Evolutionary conservation across 2,329 filamentous ascomycete species (phyloP).

Genomic region (Lojkania enalia): DNA sequence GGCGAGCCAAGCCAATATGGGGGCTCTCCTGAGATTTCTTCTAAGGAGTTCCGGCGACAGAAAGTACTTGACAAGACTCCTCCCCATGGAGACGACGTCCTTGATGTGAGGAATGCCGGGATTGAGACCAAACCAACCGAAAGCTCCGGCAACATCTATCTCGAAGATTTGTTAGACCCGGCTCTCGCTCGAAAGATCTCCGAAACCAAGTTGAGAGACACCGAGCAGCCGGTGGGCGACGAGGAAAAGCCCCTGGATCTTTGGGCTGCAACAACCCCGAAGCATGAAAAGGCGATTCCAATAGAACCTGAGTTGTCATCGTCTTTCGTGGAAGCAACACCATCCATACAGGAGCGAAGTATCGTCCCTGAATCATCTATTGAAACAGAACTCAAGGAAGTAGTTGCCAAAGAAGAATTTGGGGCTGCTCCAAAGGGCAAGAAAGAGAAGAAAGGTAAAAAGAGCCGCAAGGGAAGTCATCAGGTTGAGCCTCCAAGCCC

Average conservation of each 20-base stretch:
- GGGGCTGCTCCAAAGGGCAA: conserved; percentile 25
- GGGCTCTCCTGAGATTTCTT: conserved; percentile 16
- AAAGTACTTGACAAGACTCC: conserved; percentile 35
- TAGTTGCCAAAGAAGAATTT: conserved; percentile 14
- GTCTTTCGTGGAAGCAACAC: background rate
- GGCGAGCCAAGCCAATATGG: conserved; percentile 24
- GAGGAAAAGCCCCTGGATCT: conserved; percentile 9
- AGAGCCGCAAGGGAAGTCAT: conserved; percentile 29
- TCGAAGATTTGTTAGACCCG: conserved; percentile 7
- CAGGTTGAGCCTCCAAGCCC: conserved; percentile 18
- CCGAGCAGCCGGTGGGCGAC: background rate
- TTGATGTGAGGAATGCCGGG: conserved; percentile 2
- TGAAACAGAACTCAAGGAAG: background rate
- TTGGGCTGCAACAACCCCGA: conserved; percentile 15
- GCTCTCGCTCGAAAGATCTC: conserved; percentile 5
- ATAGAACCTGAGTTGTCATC: background rate
- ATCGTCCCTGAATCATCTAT: background rate
- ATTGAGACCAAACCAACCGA: background rate
- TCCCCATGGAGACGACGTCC: conserved; percentile 15
- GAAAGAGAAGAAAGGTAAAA: conserved; percentile 39
- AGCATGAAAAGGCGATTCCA: background rate
- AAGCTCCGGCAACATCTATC: background rate
- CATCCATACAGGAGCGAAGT: background rate
- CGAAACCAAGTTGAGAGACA: conserved; percentile 9
- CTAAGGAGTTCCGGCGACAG: conserved; percentile 28